These are phyloP conservation scores for Coniferiporia weirii DNA, from an alignment of 1,284 basidiomycete species.

Conservation along the genomic window DNA sequence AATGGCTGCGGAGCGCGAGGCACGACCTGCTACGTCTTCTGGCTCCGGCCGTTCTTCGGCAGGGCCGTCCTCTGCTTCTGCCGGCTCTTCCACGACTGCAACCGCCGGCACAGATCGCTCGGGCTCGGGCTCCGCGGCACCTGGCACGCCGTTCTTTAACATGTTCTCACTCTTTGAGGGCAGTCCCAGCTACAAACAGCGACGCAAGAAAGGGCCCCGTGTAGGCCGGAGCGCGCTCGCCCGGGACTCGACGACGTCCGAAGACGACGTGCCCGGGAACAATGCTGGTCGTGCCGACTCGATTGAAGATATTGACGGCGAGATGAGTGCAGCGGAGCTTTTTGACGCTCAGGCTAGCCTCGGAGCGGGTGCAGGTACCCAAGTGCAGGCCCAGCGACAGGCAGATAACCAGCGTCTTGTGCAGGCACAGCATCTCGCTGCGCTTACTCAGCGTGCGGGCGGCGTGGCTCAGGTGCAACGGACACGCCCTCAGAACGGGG, in stretches of 20 bases:
- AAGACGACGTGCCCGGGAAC: conserved; percentile 17
- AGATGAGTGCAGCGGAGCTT: conserved; percentile 54
- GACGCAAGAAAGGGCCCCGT: conserved; percentile 66
- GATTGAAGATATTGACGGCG: conserved; percentile 29
- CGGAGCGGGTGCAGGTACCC: conserved; percentile 1
- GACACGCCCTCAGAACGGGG: not conserved
- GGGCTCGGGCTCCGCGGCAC: conserved; percentile 24
- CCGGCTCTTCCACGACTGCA: not conserved
- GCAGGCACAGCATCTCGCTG: conserved; percentile 15
- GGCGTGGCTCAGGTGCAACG: not conserved
- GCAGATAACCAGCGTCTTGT: conserved; percentile 17
- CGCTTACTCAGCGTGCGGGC: conserved; percentile 10
- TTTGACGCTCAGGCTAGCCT: conserved; percentile 49
- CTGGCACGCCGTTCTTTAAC: conserved; percentile 50
- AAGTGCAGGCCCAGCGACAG: conserved; percentile 7
- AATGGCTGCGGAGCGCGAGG: conserved; percentile 21
- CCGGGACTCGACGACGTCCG: conserved; percentile 10
- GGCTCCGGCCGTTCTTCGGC: too few relatives aligned
- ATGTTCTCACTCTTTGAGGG: conserved; percentile 78
- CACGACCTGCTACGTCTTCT: too few relatives aligned
- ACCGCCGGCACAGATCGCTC: not conserved
- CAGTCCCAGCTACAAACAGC: conserved; percentile 78
- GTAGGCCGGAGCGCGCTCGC: conserved; percentile 9
- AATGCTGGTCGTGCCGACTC: conserved; percentile 9
- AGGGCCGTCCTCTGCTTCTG: too few relatives aligned